Conservation (phyloP, 2,329 filamentous ascomycete species). For the Huntiella moniliformis region DNA sequence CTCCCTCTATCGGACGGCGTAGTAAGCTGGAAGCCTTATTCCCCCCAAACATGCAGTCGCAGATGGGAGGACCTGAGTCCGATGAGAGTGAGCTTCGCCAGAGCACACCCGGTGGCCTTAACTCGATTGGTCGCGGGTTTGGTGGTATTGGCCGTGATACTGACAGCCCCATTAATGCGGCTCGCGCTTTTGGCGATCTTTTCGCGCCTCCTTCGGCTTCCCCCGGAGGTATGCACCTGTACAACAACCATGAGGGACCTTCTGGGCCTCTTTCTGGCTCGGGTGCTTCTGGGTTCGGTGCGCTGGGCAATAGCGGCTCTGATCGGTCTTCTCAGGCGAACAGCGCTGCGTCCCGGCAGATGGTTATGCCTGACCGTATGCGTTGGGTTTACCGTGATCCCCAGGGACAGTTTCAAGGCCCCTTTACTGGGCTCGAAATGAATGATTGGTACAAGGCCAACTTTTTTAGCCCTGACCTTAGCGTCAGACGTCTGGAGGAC, state of each 20-base stretch:
- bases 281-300: constrained; percentile 3
- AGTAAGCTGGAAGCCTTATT: constrained; percentile 81
- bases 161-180: constrained; percentile 38
- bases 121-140: constrained; percentile 47
- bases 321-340: constrained; percentile 25
- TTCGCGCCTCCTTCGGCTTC: constrained; percentile 20
- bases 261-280: constrained; percentile 12
- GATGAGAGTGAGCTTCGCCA: constrained; percentile 46
- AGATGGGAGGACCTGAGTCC: constrained; percentile 61
- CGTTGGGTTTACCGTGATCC: constrained; percentile 96
- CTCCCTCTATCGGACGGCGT: constrained; percentile 51
- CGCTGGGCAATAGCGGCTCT: constrained; percentile 13
- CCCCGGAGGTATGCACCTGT: constrained; percentile 17
- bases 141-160: constrained; percentile 34
- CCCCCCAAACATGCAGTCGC: constrained; percentile 72
- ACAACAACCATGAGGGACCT: constrained; percentile 9
- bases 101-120: constrained; percentile 33
- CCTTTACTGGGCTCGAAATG: constrained; percentile 95
- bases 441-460: constrained; percentile 99
- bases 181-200: constrained; percentile 37
- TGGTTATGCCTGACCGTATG: constrained; percentile 99
- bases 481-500: constrained; percentile 91
- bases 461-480: constrained; percentile 86
- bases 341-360: constrained; percentile 59
- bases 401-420: constrained; percentile 77